phyloP scores from a whole-genome alignment of 1,284 basidiomycete species.

The Rhodotorula sp. region DNA sequence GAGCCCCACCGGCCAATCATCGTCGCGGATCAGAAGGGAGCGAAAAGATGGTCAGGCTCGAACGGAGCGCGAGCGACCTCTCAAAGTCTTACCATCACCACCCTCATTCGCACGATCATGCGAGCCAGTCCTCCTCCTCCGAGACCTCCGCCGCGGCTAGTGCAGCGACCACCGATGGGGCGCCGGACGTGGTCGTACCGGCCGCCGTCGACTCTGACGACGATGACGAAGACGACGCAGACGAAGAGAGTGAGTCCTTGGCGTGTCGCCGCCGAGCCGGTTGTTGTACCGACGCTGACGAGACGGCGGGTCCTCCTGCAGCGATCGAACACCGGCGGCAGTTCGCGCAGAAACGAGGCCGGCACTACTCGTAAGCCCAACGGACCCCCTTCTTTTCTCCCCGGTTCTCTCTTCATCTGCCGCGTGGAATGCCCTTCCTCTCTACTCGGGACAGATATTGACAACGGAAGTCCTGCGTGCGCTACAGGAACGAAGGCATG shows the following conservation, averaged over 20 bases:
- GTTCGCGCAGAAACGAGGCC: slow-evolving; percentile 31
- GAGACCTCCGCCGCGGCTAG: not conserved
- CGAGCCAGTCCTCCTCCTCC: too few species aligned
- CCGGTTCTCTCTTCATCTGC: too few species aligned
- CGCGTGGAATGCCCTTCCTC: too few species aligned
- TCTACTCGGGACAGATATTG: not conserved
- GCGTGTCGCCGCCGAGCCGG: too few species aligned
- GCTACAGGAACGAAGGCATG: slow-evolving; percentile 7
- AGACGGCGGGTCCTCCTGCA: not conserved
- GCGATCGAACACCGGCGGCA: slow-evolving; percentile 38
- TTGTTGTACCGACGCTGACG: not conserved
- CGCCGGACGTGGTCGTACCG: slow-evolving; percentile 8
- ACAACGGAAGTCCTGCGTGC: too few species aligned
- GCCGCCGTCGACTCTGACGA: slow-evolving; percentile 18
- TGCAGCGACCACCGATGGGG: not conserved
- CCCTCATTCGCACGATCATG: too few species aligned
- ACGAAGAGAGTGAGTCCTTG: slow-evolving; percentile 41
- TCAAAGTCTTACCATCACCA: too few species aligned
- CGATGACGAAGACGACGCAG: slow-evolving; percentile 28
- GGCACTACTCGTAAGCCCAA: slow-evolving; percentile 33
- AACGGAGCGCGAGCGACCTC: slow-evolving; percentile 23
- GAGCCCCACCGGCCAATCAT: too few species aligned
- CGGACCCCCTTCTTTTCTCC: not conserved
- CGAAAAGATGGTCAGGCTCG: slow-evolving; percentile 44
- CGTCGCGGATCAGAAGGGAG: slow-evolving; percentile 39